Evolutionary conservation across 352 stramenopile genomes (phyloP).

Genomic region (Globisporangium camurandrum): DNA sequence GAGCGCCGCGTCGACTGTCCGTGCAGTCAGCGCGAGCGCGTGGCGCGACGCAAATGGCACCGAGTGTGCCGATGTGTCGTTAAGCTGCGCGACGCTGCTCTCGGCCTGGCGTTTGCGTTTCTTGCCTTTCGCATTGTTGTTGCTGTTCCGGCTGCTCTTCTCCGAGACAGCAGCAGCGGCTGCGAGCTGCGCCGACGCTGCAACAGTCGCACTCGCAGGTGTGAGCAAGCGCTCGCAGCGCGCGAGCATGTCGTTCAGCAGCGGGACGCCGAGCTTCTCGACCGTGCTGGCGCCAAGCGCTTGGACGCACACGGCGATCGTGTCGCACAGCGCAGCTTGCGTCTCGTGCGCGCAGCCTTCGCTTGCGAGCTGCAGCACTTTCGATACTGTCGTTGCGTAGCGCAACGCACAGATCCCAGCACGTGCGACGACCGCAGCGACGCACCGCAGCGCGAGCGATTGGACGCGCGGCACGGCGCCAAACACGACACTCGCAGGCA

Average conservation of each 20-base stretch:
- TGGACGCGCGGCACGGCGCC: conserved; percentile 56
- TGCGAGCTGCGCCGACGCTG: conserved; percentile 7
- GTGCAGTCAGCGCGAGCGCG: conserved; percentile 28
- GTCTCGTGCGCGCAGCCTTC: conserved; percentile 29
- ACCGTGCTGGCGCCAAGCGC: conserved; percentile 59
- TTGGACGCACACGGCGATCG: conserved; percentile 41
- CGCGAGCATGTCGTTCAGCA: conserved; percentile 51
- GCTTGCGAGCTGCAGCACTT: conserved; percentile 48
- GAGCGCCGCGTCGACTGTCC: conserved; percentile 45
- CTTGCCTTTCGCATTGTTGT: conserved; percentile 51
- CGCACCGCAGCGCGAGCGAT: conserved; percentile 25
- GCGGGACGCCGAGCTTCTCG: conserved; percentile 57
- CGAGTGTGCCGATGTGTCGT: conserved; percentile 21
- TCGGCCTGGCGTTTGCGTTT: conserved; percentile 76
- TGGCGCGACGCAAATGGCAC: conserved; percentile 47
- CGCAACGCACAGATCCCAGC: conserved; percentile 56
- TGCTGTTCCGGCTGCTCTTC: background rate
- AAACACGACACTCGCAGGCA: conserved; percentile 69
- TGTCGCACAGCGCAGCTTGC: conserved; percentile 37
- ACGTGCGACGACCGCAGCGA: conserved; percentile 35
- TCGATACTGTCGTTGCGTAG: conserved; percentile 55
- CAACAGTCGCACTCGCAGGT: too few relatives aligned
- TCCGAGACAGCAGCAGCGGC: background rate
- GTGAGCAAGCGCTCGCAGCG: conserved; percentile 48
- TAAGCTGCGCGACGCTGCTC: conserved; percentile 30